Percentiles rank a stretch among this genome's conserved stretches.
Evolutionary conservation across 2,329 filamentous ascomycete genomes (phyloP).

Genomic region (Fusarium lateritium): DNA sequence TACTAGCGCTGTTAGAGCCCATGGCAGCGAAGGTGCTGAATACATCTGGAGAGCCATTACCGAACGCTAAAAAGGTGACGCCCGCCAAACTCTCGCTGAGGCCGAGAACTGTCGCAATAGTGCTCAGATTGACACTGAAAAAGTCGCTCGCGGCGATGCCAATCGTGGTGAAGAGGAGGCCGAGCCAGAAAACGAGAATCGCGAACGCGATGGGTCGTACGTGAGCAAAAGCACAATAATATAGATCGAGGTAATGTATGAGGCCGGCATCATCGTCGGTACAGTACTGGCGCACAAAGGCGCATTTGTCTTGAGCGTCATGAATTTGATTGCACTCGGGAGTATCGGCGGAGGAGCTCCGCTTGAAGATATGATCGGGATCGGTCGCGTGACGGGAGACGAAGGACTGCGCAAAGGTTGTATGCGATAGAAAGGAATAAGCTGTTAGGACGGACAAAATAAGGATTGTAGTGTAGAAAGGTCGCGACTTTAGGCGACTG

Average conservation of each 20-base stretch:
- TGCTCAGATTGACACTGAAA: slow-evolving; percentile 96
- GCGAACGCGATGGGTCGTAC: slow-evolving; percentile 83
- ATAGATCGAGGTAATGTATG: slow-evolving; percentile 88
- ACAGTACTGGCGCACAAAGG: slow-evolving; percentile 87
- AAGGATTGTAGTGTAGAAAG: slow-evolving; percentile 64
- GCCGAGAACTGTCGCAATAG: slow-evolving; percentile 88
- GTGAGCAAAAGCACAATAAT: slow-evolving; percentile 84
- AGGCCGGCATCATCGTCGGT: slow-evolving; percentile 91
- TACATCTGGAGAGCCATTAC: slow-evolving; percentile 97
- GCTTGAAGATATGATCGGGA: slow-evolving; percentile 44
- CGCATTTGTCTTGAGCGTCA: slow-evolving; percentile 83
- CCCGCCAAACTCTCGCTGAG: slow-evolving; percentile 97
- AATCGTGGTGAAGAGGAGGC: slow-evolving; percentile 93
- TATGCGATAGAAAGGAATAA: slow-evolving; percentile 59
- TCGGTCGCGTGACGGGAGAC: slow-evolving; percentile 17
- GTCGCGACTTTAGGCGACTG: slow-evolving; percentile 60
- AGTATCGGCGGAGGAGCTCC: slow-evolving; percentile 49
- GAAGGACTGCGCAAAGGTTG: slow-evolving; percentile 30
- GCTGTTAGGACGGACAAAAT: slow-evolving; percentile 63
- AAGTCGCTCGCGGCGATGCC: slow-evolving; percentile 98
- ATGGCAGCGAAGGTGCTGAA: slow-evolving; percentile 99
- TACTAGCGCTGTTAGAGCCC: slow-evolving; percentile 95
- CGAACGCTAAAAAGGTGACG: slow-evolving; percentile 96
- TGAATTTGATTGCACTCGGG: slow-evolving; percentile 85
- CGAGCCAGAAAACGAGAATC: slow-evolving; percentile 86